Evolutionary conservation across 306 rosid species (phyloP).

Genomic region (Amphicarpaea edgeworthii): DNA sequence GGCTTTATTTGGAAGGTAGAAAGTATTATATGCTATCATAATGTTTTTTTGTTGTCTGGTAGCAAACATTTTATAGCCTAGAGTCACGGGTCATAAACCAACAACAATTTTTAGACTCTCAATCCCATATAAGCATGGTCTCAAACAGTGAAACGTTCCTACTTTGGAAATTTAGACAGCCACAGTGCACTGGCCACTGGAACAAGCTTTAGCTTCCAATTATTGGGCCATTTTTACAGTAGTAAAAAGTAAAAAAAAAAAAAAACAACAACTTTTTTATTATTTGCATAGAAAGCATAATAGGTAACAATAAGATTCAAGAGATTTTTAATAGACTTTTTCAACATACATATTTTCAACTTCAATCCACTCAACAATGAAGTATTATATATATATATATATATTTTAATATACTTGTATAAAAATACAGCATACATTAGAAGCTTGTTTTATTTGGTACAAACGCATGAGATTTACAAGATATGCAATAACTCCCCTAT

Average conservation of each 20-base stretch:
- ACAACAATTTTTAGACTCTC: slow-evolving; percentile 33
- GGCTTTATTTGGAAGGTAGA: slow-evolving; percentile 47
- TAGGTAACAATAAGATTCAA: slow-evolving; percentile 9
- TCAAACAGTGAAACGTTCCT: neutral
- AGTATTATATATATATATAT: neutral
- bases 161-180: slow-evolving; percentile 32
- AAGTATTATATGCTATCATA: slow-evolving; percentile 40
- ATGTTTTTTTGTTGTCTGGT: slow-evolving; percentile 47
- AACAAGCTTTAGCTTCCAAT: slow-evolving; percentile 39
- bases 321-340: neutral
- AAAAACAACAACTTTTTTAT: no score
- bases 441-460: slow-evolving; percentile 19
- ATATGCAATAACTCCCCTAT: neutral
- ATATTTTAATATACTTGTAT: neutral
- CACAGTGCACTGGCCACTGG: slow-evolving; percentile 15
- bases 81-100: slow-evolving; percentile 56
- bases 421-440: slow-evolving; percentile 6
- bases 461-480: slow-evolving; percentile 15
- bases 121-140: slow-evolving; percentile 38
- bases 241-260: slow-evolving; percentile 19
- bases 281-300: slow-evolving; percentile 16
- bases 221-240: slow-evolving; percentile 38
- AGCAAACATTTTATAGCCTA: slow-evolving; percentile 32
- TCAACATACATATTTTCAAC: neutral
- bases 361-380: neutral